phyloP scores from a whole-genome alignment of 176 grass and related monocot genomes.

The Triticum monococcum region DNA sequence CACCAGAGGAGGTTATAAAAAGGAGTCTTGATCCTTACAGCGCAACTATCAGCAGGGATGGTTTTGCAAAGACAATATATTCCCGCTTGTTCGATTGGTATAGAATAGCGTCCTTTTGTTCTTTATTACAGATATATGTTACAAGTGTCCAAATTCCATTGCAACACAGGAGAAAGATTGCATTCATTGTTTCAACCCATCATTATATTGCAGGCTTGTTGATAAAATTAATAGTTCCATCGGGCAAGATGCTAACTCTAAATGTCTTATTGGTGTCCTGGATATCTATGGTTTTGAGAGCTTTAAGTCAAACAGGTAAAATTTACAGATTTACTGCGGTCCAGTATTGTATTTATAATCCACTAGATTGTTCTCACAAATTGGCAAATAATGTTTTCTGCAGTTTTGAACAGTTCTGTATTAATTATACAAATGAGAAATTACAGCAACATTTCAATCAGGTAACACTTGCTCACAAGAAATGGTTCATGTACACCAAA shows the following conservation, averaged over 20 bases:
- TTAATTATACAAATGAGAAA: conserved; percentile 99
- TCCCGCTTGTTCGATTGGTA: conserved; percentile 99
- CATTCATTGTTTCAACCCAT: conserved; percentile 4
- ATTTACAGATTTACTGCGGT: background rate
- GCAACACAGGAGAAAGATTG: background rate
- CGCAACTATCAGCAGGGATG: conserved; percentile 94
- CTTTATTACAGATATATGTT: conserved; percentile 35
- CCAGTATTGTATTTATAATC: conserved; percentile 10
- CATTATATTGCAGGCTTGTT: conserved; percentile 67
- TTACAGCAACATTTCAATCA: conserved; percentile 99
- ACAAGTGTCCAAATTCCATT: background rate
- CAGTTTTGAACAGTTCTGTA: conserved; percentile 99
- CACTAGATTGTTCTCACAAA: background rate
- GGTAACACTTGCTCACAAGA: conserved; percentile 51
- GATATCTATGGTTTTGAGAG: conserved; percentile 99
- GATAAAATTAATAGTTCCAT: conserved; percentile 98
- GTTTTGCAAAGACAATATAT: conserved; percentile 97
- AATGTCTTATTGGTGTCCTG: conserved; percentile 93
- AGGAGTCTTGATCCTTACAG: conserved; percentile 87
- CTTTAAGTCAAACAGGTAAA: conserved; percentile 92
- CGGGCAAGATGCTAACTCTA: conserved; percentile 88
- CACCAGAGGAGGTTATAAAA: conserved; percentile 98
- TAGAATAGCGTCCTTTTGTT: conserved; percentile 25
- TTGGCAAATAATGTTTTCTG: conserved; percentile 29
- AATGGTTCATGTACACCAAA: conserved; percentile 31